Conservation (phyloP, 2,329 filamentous ascomycete genomes). For the Aspergillus brasiliensis region DNA sequence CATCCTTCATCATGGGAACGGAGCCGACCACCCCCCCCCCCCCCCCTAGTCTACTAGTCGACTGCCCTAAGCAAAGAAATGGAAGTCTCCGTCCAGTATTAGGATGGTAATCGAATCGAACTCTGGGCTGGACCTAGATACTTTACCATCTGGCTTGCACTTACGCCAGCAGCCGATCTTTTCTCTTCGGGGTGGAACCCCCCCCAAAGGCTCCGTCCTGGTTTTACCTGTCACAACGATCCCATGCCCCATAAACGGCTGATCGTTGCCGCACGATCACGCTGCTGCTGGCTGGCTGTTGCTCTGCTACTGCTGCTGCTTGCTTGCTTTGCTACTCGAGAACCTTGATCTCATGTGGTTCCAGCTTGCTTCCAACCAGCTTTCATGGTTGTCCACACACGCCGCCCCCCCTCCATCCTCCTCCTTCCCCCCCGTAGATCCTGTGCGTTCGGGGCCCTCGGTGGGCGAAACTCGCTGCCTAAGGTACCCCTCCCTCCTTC, state of each 20-base stretch:
- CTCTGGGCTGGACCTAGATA: too few relatives aligned
- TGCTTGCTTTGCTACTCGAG: constrained; percentile 12
- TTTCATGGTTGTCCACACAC: too few relatives aligned
- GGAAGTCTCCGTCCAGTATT: constrained; percentile 7
- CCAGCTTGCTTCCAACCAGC: constrained; percentile 2
- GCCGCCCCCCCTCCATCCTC: neutral
- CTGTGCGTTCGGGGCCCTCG: neutral
- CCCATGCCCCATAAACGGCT: constrained; percentile 40
- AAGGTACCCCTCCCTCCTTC: neutral
- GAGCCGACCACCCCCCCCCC: neutral
- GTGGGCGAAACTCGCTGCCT: neutral
- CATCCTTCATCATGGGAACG: constrained; percentile 16
- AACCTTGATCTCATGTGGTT: constrained; percentile 31
- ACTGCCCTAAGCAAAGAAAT: too few relatives aligned
- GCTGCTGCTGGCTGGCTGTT: constrained; percentile 5
- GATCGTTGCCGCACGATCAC: constrained; percentile 37
- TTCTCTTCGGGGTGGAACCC: constrained; percentile 11
- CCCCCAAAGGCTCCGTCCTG: constrained; percentile 6
- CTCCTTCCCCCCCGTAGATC: constrained; percentile 13
- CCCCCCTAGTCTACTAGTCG: too few relatives aligned
- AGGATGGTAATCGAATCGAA: constrained; percentile 9
- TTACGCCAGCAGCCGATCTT: constrained; percentile 15
- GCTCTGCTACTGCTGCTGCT: too few relatives aligned
- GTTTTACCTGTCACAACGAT: constrained; percentile 38
- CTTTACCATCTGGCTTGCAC: too few relatives aligned